Base-by-base conservation (phyloP, 2,329 filamentous ascomycete genomes). In the Acephala macrosclerotiorum region DNA sequence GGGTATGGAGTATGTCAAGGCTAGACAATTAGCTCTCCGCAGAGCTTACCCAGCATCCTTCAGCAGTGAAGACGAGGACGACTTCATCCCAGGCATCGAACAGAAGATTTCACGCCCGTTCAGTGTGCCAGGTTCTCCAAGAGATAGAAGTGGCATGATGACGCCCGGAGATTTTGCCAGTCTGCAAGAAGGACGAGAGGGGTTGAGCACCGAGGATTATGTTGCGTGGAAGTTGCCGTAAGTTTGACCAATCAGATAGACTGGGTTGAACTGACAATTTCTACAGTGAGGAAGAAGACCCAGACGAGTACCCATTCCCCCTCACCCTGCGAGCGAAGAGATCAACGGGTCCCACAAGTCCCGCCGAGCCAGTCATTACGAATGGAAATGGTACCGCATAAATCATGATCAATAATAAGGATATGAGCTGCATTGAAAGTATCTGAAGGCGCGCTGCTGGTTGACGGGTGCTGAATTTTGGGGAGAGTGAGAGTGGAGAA, bases 1-100 rank as follows among this genome's bases (percentile, higher is more conserved):
- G 96, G 96, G 96, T 25, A 91, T 98, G 90, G 96, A 99, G 81
- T 99, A 99, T 77, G 93, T 97, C 81, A 99, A 98, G 84, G 96
- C 96, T 38, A 89, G 96, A 58, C 96, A 98, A 79, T 81, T 99
- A 75, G 96, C 96, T 26, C 84, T 99, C 69, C 87, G 96, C 74
- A 88, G 96, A 79, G 96, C 96, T 22, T 99, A 98, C 79, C 95
- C 96, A 58, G 85, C 86, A 60, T 95, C 93, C 2, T 99, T 97
- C 78, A 85, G 87, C 55, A 85, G 84, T 51, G 91, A 94, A 14
- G 91, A 93, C 66, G 93, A 94, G 75, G 92, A 92, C 69, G 92
- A 96, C 77, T 96, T 94, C 80, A 97, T 98, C 75, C 93, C 94
- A 60, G 92, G 93, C 40, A 92, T 93, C 3, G 95, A 97, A 74